A percentile compares a stretch with the other conserved stretches of the same genome.
phyloP scores from a whole-genome alignment of 2,329 filamentous ascomycete genomes.

The Diplodia scrobiculata region DNA sequence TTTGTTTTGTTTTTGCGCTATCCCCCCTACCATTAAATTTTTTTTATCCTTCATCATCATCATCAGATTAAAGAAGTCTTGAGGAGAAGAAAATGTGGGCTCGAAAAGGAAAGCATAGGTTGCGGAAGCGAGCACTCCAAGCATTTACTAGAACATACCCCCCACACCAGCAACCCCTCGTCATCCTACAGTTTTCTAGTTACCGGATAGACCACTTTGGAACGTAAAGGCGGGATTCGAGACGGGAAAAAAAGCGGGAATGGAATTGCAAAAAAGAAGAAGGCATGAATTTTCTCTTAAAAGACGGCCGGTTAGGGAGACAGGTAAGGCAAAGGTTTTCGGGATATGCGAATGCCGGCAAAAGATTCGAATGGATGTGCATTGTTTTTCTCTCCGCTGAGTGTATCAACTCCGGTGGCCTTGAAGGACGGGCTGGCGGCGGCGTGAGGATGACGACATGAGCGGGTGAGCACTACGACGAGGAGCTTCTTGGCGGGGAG shows the following conservation, averaged over 20 bases:
- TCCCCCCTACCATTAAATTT: neutral
- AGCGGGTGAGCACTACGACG: neutral
- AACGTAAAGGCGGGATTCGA: neutral
- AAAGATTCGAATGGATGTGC: neutral
- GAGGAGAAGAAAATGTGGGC: neutral
- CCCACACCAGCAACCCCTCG: neutral
- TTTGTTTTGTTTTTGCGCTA: neutral
- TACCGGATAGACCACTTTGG: constrained; percentile 5
- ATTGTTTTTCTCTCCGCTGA: neutral
- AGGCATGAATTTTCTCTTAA: neutral
- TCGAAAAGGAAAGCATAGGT: neutral
- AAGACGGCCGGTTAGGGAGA: neutral
- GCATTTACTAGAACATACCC: constrained; percentile 25
- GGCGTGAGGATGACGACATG: neutral
- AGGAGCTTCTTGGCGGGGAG: neutral
- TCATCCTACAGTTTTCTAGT: neutral
- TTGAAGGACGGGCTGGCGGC: neutral
- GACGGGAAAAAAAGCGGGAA: neutral
- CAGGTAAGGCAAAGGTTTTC: neutral
- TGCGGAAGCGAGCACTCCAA: neutral
- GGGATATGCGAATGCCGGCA: constrained; percentile 1
- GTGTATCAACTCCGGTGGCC: neutral
- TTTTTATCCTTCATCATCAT: constrained; percentile 1
- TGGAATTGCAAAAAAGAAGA: neutral
- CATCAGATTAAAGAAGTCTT: constrained; percentile 7